Evolutionary conservation across 225 moss, liverwort and hornwort species (phyloP).

Genomic region (Bryum argenteum): DNA sequence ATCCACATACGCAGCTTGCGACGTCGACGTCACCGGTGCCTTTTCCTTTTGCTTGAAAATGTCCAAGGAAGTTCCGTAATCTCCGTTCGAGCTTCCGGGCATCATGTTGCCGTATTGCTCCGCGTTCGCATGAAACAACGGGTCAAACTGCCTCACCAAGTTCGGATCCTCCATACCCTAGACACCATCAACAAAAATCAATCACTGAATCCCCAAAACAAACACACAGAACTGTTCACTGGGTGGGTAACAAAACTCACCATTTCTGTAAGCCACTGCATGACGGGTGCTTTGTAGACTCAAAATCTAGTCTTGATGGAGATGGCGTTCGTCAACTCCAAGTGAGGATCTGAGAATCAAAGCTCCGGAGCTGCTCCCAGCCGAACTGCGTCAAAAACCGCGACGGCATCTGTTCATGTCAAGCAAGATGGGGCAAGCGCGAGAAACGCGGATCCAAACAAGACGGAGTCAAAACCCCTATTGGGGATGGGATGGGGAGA

Average conservation of each 20-base stretch:
- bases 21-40: slow-evolving; percentile 29
- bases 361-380: slow-evolving; percentile 1
- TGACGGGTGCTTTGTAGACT: slow-evolving; percentile 37
- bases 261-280: slow-evolving; percentile 94
- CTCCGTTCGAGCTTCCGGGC: neutral
- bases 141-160: slow-evolving; percentile 49
- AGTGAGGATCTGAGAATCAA: slow-evolving; percentile 10
- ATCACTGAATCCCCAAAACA: too few species aligned
- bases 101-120: slow-evolving; percentile 34
- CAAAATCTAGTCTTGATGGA: neutral
- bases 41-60: slow-evolving; percentile 46
- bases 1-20: slow-evolving; percentile 41
- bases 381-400: slow-evolving; percentile 2
- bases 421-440: neutral
- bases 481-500: neutral
- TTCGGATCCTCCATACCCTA: slow-evolving; percentile 56
- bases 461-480: neutral
- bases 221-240: too few species aligned
- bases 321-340: neutral
- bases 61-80: slow-evolving; percentile 26
- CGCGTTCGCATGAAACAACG: slow-evolving; percentile 29
- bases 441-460: neutral
- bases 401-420: slow-evolving; percentile 21
- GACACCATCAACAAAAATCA: neutral
- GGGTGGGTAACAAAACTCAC: slow-evolving; percentile 29